These are phyloP conservation scores for Cercospora brassicicola DNA, from an alignment of 2,329 filamentous ascomycete genomes.

Conservation along the genomic window DNA sequence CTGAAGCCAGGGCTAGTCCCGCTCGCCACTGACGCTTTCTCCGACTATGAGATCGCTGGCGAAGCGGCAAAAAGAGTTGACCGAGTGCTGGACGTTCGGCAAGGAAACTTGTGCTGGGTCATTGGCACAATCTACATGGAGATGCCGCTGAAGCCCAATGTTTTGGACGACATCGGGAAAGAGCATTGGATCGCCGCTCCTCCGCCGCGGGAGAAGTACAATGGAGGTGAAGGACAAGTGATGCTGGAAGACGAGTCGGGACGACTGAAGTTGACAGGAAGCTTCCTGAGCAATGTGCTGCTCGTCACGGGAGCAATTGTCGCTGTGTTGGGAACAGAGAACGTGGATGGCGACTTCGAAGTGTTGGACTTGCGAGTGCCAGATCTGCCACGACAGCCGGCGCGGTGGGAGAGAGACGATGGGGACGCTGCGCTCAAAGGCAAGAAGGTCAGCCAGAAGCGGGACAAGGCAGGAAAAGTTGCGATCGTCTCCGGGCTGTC, in stretches of 20 bases:
- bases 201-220: slow-evolving; percentile 65
- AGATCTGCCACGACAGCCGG: slow-evolving; percentile 78
- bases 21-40: slow-evolving; percentile 74
- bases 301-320: slow-evolving; percentile 92
- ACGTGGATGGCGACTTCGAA: slow-evolving; percentile 86
- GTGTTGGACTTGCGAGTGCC: slow-evolving; percentile 87
- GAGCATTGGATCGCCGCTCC: slow-evolving; percentile 92
- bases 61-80: slow-evolving; percentile 76
- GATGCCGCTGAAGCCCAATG: slow-evolving; percentile 92
- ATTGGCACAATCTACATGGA: slow-evolving; percentile 95
- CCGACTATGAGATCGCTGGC: slow-evolving; percentile 70
- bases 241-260: slow-evolving; percentile 97
- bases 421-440: slow-evolving; percentile 40
- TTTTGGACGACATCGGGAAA: slow-evolving; percentile 90
- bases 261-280: slow-evolving; percentile 75
- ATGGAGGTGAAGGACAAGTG: slow-evolving; percentile 27
- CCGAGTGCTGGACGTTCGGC: slow-evolving; percentile 88
- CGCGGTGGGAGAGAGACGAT: slow-evolving; percentile 72
- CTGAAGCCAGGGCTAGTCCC: slow-evolving; percentile 81
- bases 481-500: slow-evolving; percentile 86
- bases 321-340: slow-evolving; percentile 93
- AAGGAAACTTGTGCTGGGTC: slow-evolving; percentile 95
- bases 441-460: slow-evolving; percentile 42
- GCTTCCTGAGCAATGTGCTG: slow-evolving; percentile 64
- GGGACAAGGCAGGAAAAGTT: slow-evolving; percentile 64